Percentiles rank a stretch among this genome's conserved stretches.
phyloP scores from a whole-genome alignment of 768 basidiomycete species.

The Termitomyces titanicus region DNA sequence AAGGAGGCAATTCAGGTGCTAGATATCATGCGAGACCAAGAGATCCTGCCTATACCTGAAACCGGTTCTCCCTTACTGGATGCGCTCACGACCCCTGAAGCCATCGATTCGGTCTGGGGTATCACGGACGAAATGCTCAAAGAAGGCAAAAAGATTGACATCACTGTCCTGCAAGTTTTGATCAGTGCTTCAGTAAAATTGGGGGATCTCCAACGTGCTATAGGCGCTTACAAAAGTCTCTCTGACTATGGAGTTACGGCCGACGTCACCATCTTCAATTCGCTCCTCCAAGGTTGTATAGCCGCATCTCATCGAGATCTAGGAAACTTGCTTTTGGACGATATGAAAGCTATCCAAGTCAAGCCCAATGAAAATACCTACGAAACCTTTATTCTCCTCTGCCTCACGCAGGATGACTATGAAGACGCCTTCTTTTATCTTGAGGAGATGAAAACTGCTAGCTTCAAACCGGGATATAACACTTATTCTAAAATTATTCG shows the following conservation, averaged over 20 bases:
- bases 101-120: slow-evolving; percentile 62
- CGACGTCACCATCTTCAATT: slow-evolving; percentile 63
- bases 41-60: slow-evolving; percentile 43
- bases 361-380: slow-evolving; percentile 60
- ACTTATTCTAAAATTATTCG: slow-evolving; percentile 61
- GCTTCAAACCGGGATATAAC: slow-evolving; percentile 45
- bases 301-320: slow-evolving; percentile 55
- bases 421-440: slow-evolving; percentile 89
- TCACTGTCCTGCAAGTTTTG: slow-evolving; percentile 61
- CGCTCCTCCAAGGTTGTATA: slow-evolving; percentile 65
- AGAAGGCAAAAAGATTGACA: slow-evolving; percentile 49
- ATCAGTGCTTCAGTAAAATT: slow-evolving; percentile 58
- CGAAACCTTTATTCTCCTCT: slow-evolving; percentile 63
- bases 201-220: slow-evolving; percentile 69
- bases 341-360: slow-evolving; percentile 58
- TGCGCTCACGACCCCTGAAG: slow-evolving; percentile 44
- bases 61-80: slow-evolving; percentile 51
- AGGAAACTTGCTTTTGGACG: slow-evolving; percentile 62
- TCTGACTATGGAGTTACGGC: slow-evolving; percentile 52
- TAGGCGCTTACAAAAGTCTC: slow-evolving; percentile 71
- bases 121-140: slow-evolving; percentile 57
- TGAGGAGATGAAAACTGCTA: slow-evolving; percentile 78
- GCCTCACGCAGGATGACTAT: slow-evolving; percentile 67
- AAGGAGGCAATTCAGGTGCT: slow-evolving; percentile 63
- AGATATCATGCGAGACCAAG: slow-evolving; percentile 52